These are phyloP conservation scores for Meira miltonrushii DNA, from an alignment of 1,284 basidiomycete species.

Conservation along the genomic window DNA sequence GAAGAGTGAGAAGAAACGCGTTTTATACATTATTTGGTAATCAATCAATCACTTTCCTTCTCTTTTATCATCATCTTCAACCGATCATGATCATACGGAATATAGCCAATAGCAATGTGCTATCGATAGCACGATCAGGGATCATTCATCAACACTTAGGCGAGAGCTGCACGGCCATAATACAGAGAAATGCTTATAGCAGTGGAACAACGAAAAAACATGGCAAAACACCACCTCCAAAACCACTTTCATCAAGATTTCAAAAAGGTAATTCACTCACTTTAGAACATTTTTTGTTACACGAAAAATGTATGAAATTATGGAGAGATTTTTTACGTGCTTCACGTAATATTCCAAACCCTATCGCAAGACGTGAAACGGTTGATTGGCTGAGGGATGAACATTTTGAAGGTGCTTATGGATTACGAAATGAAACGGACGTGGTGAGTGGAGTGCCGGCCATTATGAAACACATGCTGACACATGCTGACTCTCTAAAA, in stretches of 20 bases:
- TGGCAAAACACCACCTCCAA: no score
- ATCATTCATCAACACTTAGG: no score
- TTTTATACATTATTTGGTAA: no score
- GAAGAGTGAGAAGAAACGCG: no score
- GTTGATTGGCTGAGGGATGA: constrained; percentile 23
- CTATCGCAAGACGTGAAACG: constrained; percentile 36
- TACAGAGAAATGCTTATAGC: no score
- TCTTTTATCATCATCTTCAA: no score
- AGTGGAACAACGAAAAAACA: no score
- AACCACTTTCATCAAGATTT: not conserved
- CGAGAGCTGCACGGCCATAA: no score
- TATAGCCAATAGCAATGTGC: no score
- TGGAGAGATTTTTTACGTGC: constrained; percentile 38
- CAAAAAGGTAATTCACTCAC: not conserved
- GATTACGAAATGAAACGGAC: constrained; percentile 1
- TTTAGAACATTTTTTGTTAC: constrained; percentile 14
- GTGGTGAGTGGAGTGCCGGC: constrained; percentile 1
- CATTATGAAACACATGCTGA: not conserved
- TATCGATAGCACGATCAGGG: no score
- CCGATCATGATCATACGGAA: no score
- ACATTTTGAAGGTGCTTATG: constrained; percentile 8
- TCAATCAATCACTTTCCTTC: no score
- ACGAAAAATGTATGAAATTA: constrained; percentile 24
- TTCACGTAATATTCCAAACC: constrained; percentile 38
- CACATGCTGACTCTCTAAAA: not conserved